Base-by-base conservation (phyloP, 2,329 filamentous ascomycete species). In the Penicillium digitatum region DNA sequence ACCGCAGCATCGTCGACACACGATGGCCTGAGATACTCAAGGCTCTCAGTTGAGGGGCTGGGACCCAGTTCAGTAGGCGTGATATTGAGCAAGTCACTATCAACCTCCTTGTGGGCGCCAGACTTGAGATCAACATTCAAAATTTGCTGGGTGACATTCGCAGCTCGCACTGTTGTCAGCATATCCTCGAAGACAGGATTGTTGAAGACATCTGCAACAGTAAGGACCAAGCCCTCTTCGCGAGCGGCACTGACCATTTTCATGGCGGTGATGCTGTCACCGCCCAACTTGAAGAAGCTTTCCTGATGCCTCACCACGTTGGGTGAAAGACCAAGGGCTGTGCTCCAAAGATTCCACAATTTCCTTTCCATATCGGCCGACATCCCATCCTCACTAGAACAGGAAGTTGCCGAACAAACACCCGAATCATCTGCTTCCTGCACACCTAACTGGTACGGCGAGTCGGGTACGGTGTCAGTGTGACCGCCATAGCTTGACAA, bases 201-300 rank as follows among this genome's bases (percentile, higher is more conserved):
- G 39, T 69, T 67, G 66, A 78, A 78, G 37, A 77, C 71, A 59
- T 77, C 74, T 5, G 73, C 73, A 18, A 78, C 74, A 7, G 74
- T 75, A 47, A 78, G 63, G 26, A 66, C 66, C 48, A 76, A 52
- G 14, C 73, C 73, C 22, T 72, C 69, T 31, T 74, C 72, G 7
- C 73, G 69, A 29, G 73, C 73, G 29, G 69, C 71, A 45, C 72
- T 70, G 20, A 73, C 73, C 59, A 76, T 69, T 40, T 69, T 74
- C 73, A 76, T 75, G 6, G 73, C 73, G 22, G 67, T 70, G 48
- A 76, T 74, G 57, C 72, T 74, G 51, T 76, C 73, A 27, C 73
- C 73, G 10, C 73, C 73, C 18, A 75, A 49, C 32, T 72, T 70
- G 62, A 76, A 75, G 66, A 78, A 78, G 56, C 70, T 77, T 42